Evolutionary conservation across 306 rosid genomes (phyloP).

Genomic region (Mimosa pudica): DNA sequence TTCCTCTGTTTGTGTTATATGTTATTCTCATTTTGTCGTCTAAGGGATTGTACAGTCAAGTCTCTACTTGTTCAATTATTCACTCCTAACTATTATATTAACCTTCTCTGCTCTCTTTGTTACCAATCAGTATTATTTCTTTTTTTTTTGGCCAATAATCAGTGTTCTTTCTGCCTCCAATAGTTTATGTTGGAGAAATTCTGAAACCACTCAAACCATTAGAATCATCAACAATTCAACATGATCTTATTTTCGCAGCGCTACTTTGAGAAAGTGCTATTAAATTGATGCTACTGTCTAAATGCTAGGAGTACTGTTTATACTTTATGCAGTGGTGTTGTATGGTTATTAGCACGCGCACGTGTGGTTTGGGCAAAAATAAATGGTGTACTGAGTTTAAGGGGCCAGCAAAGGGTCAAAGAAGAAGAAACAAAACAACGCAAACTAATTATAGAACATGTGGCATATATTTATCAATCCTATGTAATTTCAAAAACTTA

Average conservation of each 20-base stretch:
- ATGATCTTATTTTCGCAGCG: background rate
- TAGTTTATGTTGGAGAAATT: background rate
- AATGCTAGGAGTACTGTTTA: too few relatives aligned
- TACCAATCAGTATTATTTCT: background rate
- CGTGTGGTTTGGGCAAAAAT: background rate
- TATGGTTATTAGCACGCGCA: background rate
- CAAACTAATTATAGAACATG: background rate
- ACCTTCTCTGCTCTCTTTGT: background rate
- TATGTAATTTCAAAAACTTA: background rate
- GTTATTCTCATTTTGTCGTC: background rate
- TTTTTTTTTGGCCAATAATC: too few relatives aligned
- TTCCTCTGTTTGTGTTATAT: background rate
- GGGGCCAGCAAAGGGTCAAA: background rate
- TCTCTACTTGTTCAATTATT: background rate
- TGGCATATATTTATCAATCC: background rate
- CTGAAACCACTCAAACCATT: background rate
- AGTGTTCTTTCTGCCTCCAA: background rate
- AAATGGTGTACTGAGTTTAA: background rate
- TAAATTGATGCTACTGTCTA: too few relatives aligned
- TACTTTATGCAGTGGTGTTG: background rate
- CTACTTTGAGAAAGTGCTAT: too few relatives aligned
- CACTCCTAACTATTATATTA: background rate
- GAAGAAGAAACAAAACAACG: background rate
- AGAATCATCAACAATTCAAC: background rate
- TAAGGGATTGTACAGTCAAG: background rate